Conservation (phyloP, 2,329 filamentous ascomycete genomes). For the Aspergillus brasiliensis region DNA sequence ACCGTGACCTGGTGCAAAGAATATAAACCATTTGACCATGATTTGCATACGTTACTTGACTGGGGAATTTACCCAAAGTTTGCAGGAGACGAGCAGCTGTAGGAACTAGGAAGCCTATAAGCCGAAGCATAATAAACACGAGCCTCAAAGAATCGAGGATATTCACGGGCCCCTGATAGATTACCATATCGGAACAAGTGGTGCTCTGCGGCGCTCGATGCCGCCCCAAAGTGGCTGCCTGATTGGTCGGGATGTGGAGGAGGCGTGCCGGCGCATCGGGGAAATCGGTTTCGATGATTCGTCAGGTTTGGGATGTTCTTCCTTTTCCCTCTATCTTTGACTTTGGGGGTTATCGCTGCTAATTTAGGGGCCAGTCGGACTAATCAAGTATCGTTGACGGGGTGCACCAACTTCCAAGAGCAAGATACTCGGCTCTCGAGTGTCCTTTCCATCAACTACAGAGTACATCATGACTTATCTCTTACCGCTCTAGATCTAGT, state of each 20-base stretch:
- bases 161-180: neutral
- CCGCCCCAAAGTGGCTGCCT: neutral
- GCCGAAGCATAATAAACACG: neutral
- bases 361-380: neutral
- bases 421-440: too few relatives aligned
- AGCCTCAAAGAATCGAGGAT: neutral
- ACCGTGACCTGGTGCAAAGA: neutral
- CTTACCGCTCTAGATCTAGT: too few relatives aligned
- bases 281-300: conserved; percentile 8
- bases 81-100: neutral
- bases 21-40: too few relatives aligned
- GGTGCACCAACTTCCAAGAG: too few relatives aligned
- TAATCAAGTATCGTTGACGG: too few relatives aligned
- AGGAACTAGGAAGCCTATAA: neutral
- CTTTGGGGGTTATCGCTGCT: neutral
- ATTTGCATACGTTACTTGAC: too few relatives aligned
- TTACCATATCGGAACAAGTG: neutral
- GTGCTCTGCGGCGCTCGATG: neutral
- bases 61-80: too few relatives aligned
- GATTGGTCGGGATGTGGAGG: neutral
- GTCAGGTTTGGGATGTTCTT: conserved; percentile 6
- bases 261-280: neutral
- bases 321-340: conserved; percentile 4
- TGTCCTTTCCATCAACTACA: too few relatives aligned
- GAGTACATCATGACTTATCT: too few relatives aligned